Evolutionary conservation across 768 basidiomycete species (phyloP).

Genomic region (Paxillus ammoniavirescens): DNA sequence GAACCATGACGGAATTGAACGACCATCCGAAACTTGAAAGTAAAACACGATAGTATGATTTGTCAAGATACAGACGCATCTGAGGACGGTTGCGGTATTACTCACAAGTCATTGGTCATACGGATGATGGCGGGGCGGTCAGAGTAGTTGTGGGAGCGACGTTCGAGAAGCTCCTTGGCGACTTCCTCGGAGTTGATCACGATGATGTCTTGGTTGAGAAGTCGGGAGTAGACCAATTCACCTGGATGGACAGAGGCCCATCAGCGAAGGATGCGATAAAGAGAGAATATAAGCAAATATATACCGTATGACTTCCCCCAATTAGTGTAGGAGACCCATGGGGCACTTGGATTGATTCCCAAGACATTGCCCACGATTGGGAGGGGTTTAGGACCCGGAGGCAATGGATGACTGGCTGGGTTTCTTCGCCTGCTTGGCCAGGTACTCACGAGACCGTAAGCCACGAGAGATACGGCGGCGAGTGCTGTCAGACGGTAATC

Average conservation of each 20-base stretch:
- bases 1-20: conserved; percentile 28
- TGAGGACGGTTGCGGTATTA: background rate
- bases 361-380: conserved; percentile 31
- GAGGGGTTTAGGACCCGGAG: conserved; percentile 53
- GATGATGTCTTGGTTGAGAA: conserved; percentile 37
- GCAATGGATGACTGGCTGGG: conserved; percentile 26
- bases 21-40: conserved; percentile 26
- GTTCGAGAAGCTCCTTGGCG: conserved; percentile 43
- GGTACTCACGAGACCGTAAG: conserved; percentile 3
- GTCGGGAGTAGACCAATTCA: conserved; percentile 36
- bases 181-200: conserved; percentile 41
- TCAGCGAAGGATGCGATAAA: conserved; percentile 7
- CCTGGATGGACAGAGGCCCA: conserved; percentile 17
- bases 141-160: conserved; percentile 44
- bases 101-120: conserved; percentile 31
- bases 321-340: conserved; percentile 32
- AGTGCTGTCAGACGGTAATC: conserved; percentile 15
- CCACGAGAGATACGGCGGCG: conserved; percentile 1
- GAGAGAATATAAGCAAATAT: background rate
- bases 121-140: conserved; percentile 35
- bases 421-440: conserved; percentile 8
- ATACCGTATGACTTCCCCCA: conserved; percentile 33
- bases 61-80: background rate
- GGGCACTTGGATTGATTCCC: conserved; percentile 23
- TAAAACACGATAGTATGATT: background rate